Percentiles rank a stretch among this genome's conserved stretches.
Evolutionary conservation across 371 early-diverging fungal genomes (phyloP).

Genomic region (Apophysomyces elegans): DNA sequence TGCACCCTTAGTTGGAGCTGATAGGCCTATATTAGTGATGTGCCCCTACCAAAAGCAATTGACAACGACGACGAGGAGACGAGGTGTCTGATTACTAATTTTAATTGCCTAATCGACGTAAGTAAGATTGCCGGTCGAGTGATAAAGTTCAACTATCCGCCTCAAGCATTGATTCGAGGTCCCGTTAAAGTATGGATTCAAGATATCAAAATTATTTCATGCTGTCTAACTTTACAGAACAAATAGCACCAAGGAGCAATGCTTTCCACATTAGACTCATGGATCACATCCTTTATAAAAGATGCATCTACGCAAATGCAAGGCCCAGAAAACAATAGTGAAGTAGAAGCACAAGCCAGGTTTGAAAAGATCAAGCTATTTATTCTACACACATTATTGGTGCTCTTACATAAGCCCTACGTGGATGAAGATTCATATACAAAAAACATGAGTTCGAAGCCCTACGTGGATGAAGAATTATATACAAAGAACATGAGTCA

Average conservation of each 20-base stretch:
- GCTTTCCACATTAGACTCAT: constrained; percentile 35
- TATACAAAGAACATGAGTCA: background rate
- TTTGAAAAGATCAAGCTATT: constrained; percentile 25
- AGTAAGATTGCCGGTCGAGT: constrained; percentile 45
- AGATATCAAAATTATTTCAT: background rate
- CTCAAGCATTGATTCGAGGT: constrained; percentile 35
- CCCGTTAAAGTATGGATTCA: constrained; percentile 32
- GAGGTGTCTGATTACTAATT: constrained; percentile 24
- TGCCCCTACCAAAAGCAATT: constrained; percentile 25
- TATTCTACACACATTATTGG: constrained; percentile 30
- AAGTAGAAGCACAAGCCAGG: background rate
- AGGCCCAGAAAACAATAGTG: background rate
- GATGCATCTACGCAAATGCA: background rate
- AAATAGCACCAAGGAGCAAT: constrained; percentile 32
- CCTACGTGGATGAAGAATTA: constrained; percentile 30
- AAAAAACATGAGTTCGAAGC: constrained; percentile 6
- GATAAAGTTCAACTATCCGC: constrained; percentile 44
- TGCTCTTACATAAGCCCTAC: constrained; percentile 49
- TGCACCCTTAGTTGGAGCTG: background rate
- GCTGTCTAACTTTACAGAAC: background rate
- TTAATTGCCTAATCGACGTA: constrained; percentile 33
- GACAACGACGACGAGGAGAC: constrained; percentile 24
- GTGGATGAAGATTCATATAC: constrained; percentile 26
- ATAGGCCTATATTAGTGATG: constrained; percentile 22
- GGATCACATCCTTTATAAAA: constrained; percentile 28